Base-by-base conservation (phyloP, 768 basidiomycete species). In the Lentinula lateritia region DNA sequence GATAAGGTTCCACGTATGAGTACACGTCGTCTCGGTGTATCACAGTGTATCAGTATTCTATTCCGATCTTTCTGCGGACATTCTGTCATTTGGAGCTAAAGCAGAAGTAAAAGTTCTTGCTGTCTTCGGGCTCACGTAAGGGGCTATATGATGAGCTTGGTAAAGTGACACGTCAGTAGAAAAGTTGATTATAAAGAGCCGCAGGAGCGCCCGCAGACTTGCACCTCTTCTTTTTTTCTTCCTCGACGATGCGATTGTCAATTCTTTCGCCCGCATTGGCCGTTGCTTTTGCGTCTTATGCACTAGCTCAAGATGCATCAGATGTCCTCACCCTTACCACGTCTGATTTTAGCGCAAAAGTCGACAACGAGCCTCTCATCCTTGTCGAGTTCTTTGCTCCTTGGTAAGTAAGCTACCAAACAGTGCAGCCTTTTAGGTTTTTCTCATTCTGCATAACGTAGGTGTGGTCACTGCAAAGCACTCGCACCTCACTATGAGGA, bases 381-480 rank as follows among this genome's bases (percentile, higher is more conserved):
- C 82, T 98, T 35, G 91, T 98, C 63, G 96, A 98, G 80, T 98
- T 95, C 87, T 96, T 92, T 71, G 92, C 92, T 32, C 92, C 90
- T 64, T 93, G 90, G 90, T 90, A 69, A 9, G 70, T 64, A 34
- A 32, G 9, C 16, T 18, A 52, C 34, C n/a, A 28, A 23, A 36
- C 9, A 50, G 42, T 15, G 6, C n/a, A 5, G 5, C 23, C 45
- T 9, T 23, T 45, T 10, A 23, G 18, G 16, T 28, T 12, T 36
- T 41, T 12, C 9, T 52, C 8, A 18, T 16, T 32, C 45, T n/a
- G 28, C 28, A 28, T 28, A 28, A 28, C 50, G 23, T 58, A 92
- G 90, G 91, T 95, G 93, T 72, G 93, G 94, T 50, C 95, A 97
- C 78, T 97, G 95, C 82, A 96, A 96, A 70, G 91, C 93, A 38